A percentile compares a stretch with the other conserved stretches of the same genome.
Conservation (phyloP, 495 filamentous ascomycete species). For the Daldinia bambusicola region DNA sequence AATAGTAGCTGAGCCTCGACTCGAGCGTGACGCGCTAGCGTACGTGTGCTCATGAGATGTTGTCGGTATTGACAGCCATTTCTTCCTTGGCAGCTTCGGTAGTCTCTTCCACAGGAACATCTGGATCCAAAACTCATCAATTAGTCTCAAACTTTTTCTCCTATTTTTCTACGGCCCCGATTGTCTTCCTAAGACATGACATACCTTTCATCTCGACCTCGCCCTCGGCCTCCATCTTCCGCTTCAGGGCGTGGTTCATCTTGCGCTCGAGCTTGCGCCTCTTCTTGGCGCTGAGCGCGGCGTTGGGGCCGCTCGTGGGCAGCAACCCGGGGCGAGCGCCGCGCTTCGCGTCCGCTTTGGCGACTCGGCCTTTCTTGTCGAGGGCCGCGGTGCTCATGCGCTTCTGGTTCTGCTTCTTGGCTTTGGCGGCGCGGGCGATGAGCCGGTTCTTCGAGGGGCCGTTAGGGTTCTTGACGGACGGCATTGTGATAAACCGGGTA, state of each 20-base stretch:
- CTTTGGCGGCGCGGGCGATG: conserved; percentile 48
- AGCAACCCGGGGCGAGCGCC: conserved; percentile 55
- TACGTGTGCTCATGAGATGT: conserved; percentile 33
- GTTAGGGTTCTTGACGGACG: conserved; percentile 60
- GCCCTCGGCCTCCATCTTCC: conserved; percentile 54
- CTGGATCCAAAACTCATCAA: not conserved
- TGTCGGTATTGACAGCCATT: conserved; percentile 39
- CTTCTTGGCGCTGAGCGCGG: conserved; percentile 55
- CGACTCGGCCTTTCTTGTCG: conserved; percentile 35
- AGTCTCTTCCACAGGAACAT: conserved; percentile 23
- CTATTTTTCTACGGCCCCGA: not conserved
- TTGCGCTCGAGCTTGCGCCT: conserved; percentile 57
- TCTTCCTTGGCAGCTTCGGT: conserved; percentile 21
- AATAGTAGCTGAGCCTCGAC: not conserved
- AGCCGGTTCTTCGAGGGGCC: conserved; percentile 55
- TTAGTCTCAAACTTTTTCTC: conserved; percentile 10
- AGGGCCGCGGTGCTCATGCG: conserved; percentile 35
- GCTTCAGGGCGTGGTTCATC: conserved; percentile 52
- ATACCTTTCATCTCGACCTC: conserved; percentile 56
- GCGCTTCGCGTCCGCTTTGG: conserved; percentile 48
- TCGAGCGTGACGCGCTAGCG: not conserved
- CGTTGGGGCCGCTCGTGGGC: conserved; percentile 57
- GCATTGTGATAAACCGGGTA: conserved; percentile 45
- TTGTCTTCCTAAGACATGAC: conserved; percentile 16
- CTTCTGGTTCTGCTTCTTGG: conserved; percentile 45